Evolutionary conservation across 768 basidiomycete genomes (phyloP).

Genomic region (Mycena vulgaris): DNA sequence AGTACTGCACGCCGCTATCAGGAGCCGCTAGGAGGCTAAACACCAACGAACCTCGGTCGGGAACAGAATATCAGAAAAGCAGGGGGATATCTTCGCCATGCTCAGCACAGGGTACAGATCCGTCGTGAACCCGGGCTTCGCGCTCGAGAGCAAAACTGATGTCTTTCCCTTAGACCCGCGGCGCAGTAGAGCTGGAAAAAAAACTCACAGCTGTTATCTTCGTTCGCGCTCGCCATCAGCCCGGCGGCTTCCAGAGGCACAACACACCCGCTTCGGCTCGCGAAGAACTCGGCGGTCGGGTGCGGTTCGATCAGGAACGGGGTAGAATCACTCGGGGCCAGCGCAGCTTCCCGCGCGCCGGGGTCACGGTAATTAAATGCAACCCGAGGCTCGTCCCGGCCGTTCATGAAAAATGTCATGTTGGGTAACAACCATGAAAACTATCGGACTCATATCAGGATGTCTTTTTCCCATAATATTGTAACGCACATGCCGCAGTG

Average conservation of each 20-base stretch:
- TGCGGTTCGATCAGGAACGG: conserved; percentile 1
- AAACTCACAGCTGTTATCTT: conserved; percentile 3
- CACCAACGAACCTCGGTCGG: conserved; percentile 11
- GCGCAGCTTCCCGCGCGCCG: background rate
- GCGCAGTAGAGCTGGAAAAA: too few species aligned
- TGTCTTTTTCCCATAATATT: too few species aligned
- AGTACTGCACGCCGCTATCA: background rate
- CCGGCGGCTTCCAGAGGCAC: background rate
- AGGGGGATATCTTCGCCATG: conserved; percentile 28
- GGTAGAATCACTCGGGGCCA: background rate
- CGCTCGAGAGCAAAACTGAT: conserved; percentile 11
- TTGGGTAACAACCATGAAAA: conserved; percentile 1
- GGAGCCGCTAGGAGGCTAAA: too few species aligned
- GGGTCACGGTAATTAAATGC: conserved; percentile 18
- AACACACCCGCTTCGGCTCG: conserved; percentile 15
- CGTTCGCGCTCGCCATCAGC: background rate
- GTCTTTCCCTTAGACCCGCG: too few species aligned
- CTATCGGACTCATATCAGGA: too few species aligned
- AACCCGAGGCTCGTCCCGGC: conserved; percentile 24
- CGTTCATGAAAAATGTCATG: conserved; percentile 26
- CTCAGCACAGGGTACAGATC: conserved; percentile 27
- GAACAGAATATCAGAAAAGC: conserved; percentile 24
- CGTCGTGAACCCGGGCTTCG: conserved; percentile 19
- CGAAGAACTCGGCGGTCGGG: conserved; percentile 13
- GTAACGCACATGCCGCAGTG: conserved; percentile 2